Evolutionary conservation across 257 asterid species (phyloP).

Genomic region (Solanum lycopersicoides): DNA sequence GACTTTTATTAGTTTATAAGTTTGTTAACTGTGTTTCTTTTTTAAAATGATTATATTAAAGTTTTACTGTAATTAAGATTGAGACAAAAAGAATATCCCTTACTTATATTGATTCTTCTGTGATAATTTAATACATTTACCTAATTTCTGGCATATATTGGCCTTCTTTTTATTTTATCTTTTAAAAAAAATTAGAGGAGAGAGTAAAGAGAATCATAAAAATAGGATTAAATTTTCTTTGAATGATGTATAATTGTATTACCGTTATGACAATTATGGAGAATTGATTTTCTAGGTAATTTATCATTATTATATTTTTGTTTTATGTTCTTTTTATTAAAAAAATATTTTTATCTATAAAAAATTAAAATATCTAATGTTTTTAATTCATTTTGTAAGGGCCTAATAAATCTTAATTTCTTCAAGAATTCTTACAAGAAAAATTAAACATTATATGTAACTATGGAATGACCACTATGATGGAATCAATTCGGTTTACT

Average conservation of each 20-base stretch:
- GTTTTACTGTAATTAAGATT: neutral
- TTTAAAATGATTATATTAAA: neutral
- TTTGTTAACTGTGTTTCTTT: neutral
- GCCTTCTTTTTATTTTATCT: neutral
- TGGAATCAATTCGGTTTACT: neutral
- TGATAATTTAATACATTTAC: neutral
- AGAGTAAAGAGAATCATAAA: neutral
- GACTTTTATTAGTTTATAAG: neutral
- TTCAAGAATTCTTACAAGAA: neutral
- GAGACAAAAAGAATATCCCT: neutral
- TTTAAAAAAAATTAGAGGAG: neutral
- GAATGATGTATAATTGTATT: neutral
- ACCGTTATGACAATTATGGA: neutral
- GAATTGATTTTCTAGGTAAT: neutral
- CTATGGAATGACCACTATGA: neutral
- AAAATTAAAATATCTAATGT: neutral
- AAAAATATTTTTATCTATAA: no score
- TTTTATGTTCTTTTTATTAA: no score
- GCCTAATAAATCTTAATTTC: neutral
- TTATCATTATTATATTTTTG: no score
- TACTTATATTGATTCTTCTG: neutral
- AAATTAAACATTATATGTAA: neutral
- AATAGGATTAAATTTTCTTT: neutral
- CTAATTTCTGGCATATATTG: neutral
- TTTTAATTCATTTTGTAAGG: neutral